These are phyloP conservation scores for Cystobasidium ongulense DNA, from an alignment of 768 basidiomycete species.

Conservation along the genomic window DNA sequence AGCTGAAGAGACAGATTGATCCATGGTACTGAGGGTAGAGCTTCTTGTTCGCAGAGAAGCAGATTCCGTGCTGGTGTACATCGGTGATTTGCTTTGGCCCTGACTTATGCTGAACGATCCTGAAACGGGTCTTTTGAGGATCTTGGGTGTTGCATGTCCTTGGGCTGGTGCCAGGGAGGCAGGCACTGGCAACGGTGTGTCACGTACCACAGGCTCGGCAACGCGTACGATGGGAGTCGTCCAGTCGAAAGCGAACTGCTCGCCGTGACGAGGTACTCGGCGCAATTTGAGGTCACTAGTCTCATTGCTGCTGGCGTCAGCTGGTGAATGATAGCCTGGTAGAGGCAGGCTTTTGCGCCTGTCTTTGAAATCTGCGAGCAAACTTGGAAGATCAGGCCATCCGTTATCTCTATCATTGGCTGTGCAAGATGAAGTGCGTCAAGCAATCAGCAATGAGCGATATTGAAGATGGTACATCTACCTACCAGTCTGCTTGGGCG, in stretches of 20 bases:
- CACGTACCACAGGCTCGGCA: not conserved
- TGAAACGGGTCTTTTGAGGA: conserved; percentile 18
- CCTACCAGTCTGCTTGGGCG: not conserved
- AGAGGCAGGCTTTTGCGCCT: not conserved
- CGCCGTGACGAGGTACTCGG: not conserved
- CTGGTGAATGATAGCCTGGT: not conserved
- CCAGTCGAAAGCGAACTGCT: not conserved
- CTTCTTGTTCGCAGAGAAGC: not conserved
- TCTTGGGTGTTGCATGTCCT: conserved; percentile 9
- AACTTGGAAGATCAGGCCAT: not conserved
- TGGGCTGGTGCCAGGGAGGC: conserved; percentile 16
- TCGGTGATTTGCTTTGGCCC: not conserved
- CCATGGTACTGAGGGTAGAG: not conserved
- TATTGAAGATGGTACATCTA: not conserved
- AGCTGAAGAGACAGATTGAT: not conserved
- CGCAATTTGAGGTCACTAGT: not conserved
- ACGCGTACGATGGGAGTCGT: not conserved
- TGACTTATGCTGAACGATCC: not conserved
- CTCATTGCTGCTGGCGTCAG: not conserved
- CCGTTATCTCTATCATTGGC: not conserved
- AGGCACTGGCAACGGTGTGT: conserved; percentile 6
- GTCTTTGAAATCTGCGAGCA: not conserved
- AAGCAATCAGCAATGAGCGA: not conserved
- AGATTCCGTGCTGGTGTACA: not conserved
- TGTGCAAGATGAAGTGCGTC: not conserved